Evolutionary conservation across 2,329 filamentous ascomycete genomes (phyloP).

Genomic region (Fulvia fulva): DNA sequence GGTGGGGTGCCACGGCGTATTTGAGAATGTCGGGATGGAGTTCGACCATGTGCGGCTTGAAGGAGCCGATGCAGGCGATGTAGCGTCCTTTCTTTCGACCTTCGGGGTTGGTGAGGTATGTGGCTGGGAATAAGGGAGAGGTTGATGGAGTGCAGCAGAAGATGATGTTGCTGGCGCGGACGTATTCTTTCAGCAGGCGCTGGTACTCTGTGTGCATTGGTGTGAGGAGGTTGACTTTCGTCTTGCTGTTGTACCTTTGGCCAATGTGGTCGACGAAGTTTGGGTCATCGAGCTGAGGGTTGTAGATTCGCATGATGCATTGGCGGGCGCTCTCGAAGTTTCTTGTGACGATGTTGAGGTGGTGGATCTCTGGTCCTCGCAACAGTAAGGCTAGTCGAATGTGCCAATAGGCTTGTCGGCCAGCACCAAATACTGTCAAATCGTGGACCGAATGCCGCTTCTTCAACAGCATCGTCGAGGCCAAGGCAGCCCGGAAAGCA

Average conservation of each 20-base stretch:
- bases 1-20: constrained; percentile 55
- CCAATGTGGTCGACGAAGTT: constrained; percentile 35
- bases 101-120: constrained; percentile 67
- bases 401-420: constrained; percentile 93
- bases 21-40: constrained; percentile 71
- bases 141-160: constrained; percentile 83
- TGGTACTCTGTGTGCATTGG: constrained; percentile 66
- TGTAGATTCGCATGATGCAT: constrained; percentile 54
- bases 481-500: constrained; percentile 64
- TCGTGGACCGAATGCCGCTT: constrained; percentile 67
- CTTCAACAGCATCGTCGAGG: constrained; percentile 58
- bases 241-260: constrained; percentile 36
- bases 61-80: constrained; percentile 68
- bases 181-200: constrained; percentile 64
- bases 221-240: constrained; percentile 66
- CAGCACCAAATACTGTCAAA: constrained; percentile 79
- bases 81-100: constrained; percentile 67
- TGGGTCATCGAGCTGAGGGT: constrained; percentile 36
- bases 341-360: constrained; percentile 80
- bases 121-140: constrained; percentile 68
- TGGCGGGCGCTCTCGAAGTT: constrained; percentile 57
- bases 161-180: constrained; percentile 72
- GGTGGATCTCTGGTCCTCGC: constrained; percentile 64
- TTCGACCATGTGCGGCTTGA: constrained; percentile 73
- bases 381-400: constrained; percentile 77